A percentile compares a stretch with the other conserved stretches of the same genome.
phyloP scores from a whole-genome alignment of 768 basidiomycete species.

The Albatrellus ellisii region DNA sequence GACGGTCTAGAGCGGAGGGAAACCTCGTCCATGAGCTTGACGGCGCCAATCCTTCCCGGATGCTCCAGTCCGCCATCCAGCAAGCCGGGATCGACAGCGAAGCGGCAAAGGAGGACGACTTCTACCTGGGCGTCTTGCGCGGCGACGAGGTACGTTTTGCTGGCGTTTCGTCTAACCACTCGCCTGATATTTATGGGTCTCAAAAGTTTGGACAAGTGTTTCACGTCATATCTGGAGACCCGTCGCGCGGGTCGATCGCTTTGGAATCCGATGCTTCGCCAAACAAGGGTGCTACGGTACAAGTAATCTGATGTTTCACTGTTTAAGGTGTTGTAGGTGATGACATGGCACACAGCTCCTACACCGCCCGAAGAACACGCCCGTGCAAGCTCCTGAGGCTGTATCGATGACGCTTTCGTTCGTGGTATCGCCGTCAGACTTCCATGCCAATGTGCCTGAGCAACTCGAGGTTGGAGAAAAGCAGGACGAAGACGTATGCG shows the following conservation, averaged over 20 bases:
- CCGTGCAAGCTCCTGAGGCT: too few species aligned
- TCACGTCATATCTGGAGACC: constrained; percentile 58
- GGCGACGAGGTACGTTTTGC: constrained; percentile 13
- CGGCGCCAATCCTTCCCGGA: constrained; percentile 41
- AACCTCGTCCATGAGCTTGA: constrained; percentile 56
- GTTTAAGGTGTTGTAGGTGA: neutral
- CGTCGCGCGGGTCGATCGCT: constrained; percentile 53
- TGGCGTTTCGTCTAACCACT: neutral
- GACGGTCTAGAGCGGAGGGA: constrained; percentile 45
- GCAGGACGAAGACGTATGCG: constrained; percentile 5
- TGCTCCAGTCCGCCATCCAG: constrained; percentile 43
- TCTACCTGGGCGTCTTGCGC: constrained; percentile 37
- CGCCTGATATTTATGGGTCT: constrained; percentile 1
- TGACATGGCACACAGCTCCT: neutral
- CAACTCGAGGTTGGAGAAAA: neutral
- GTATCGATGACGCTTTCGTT: neutral
- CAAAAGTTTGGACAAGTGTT: constrained; percentile 33
- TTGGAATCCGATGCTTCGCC: constrained; percentile 43
- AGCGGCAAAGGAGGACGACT: constrained; percentile 36
- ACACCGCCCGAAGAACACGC: neutral
- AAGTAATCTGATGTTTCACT: constrained; percentile 20
- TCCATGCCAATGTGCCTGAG: neutral
- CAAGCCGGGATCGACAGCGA: constrained; percentile 19
- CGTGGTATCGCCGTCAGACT: neutral
- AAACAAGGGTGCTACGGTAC: constrained; percentile 32